Percentiles rank a stretch among this genome's conserved stretches.
These are phyloP conservation scores for Bretschneidera sinensis DNA, from an alignment of 345 rosid genomes.

Conservation along the genomic window DNA sequence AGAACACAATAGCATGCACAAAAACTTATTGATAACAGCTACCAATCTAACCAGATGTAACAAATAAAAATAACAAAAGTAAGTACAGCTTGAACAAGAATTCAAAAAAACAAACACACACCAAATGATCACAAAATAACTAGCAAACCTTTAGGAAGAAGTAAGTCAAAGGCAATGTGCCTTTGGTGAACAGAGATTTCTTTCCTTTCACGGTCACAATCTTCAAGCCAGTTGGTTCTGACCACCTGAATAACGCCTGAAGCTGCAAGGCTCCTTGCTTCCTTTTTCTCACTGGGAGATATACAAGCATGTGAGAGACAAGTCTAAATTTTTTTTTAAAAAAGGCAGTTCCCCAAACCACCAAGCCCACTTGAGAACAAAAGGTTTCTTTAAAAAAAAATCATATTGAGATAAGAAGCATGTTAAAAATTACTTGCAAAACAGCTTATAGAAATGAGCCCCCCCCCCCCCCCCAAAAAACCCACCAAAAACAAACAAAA, in stretches of 20 bases:
- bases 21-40: slow-evolving; percentile 4
- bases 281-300: slow-evolving; percentile 68
- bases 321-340: slow-evolving; percentile 5
- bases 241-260: slow-evolving; percentile 81
- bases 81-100: neutral
- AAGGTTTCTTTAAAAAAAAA: neutral
- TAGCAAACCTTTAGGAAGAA: slow-evolving; percentile 77
- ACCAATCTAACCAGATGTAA: slow-evolving; percentile 13
- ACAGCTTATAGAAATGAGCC: neutral
- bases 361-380: neutral
- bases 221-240: slow-evolving; percentile 83
- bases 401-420: too few relatives aligned
- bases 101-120: neutral
- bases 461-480: too few relatives aligned
- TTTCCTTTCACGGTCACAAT: slow-evolving; percentile 67
- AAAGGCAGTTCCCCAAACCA: neutral
- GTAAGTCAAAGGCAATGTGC: slow-evolving; percentile 68
- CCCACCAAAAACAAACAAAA: neutral
- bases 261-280: slow-evolving; percentile 74
- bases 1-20: slow-evolving; percentile 9
- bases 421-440: too few relatives aligned
- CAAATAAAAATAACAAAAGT: neutral
- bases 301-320: slow-evolving; percentile 12
- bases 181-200: slow-evolving; percentile 57
- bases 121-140: slow-evolving; percentile 4